phyloP scores from a whole-genome alignment of 805 yeast genomes.

The Nematodospora valgi region DNA sequence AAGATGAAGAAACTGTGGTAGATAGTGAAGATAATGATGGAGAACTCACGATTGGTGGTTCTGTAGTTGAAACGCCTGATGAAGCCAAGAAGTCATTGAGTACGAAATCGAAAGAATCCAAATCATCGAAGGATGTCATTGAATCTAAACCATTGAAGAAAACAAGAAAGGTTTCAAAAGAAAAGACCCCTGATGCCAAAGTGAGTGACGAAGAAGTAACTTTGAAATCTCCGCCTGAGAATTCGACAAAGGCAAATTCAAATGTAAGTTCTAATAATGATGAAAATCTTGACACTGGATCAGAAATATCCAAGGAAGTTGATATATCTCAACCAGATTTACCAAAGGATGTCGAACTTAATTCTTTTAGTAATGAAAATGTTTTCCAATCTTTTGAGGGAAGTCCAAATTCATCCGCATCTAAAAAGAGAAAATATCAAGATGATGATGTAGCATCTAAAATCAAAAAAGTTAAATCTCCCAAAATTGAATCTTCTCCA shows the following conservation, averaged over 20 bases:
- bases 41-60: too few relatives aligned
- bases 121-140: not conserved
- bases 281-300: not conserved
- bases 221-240: slow-evolving; percentile 4
- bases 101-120: not conserved
- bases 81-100: not conserved
- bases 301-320: not conserved
- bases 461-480: not conserved
- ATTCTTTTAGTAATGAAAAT: slow-evolving; percentile 28
- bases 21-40: slow-evolving; percentile 4
- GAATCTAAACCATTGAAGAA: not conserved
- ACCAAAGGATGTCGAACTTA: not conserved
- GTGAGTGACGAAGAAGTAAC: slow-evolving; percentile 1
- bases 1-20: not conserved
- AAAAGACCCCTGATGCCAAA: slow-evolving; percentile 1
- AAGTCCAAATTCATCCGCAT: slow-evolving; percentile 11
- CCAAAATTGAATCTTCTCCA: not conserved
- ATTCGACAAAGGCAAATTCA: slow-evolving; percentile 2
- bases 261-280: not conserved
- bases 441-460: slow-evolving; percentile 6
- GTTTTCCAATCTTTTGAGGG: slow-evolving; percentile 27
- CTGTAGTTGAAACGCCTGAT: not conserved
- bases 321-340: slow-evolving; percentile 2
- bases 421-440: slow-evolving; percentile 12
- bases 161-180: slow-evolving; percentile 1